phyloP scores from a whole-genome alignment of 2,329 filamentous ascomycete species.

The Nemania diffusa region DNA sequence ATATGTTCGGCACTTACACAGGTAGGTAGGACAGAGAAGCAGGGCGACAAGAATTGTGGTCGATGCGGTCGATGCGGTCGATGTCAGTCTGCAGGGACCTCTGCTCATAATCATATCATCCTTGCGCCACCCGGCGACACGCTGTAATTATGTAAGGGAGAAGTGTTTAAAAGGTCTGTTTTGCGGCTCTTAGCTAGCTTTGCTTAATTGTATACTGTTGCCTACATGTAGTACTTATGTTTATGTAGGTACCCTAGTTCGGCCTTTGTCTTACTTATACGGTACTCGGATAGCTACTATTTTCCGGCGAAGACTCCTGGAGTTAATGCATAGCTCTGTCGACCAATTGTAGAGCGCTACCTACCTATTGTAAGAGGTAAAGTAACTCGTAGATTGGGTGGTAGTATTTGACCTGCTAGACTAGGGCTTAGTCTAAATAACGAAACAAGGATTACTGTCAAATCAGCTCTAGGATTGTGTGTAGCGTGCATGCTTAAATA shows the following conservation, averaged over 20 bases:
- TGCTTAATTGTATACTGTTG: too few species aligned
- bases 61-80: not conserved
- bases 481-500: not conserved
- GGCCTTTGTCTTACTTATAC: too few species aligned
- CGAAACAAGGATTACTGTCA: not conserved
- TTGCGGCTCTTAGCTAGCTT: not conserved
- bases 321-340: not conserved
- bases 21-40: not conserved
- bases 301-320: not conserved
- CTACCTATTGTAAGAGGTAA: too few species aligned
- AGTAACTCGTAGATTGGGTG: not conserved
- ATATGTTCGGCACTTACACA: not conserved
- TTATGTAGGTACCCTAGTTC: not conserved
- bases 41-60: not conserved
- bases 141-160: not conserved
- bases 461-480: not conserved
- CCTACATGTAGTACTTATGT: not conserved
- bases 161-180: not conserved
- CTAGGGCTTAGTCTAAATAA: not conserved
- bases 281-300: not conserved
- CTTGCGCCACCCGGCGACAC: constrained; percentile 55
- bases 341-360: not conserved
- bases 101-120: constrained; percentile 1
- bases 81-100: constrained; percentile 5
- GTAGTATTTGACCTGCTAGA: not conserved